Conservation (phyloP, 2,329 filamentous ascomycete species). For the Ceratocystis harringtonii region DNA sequence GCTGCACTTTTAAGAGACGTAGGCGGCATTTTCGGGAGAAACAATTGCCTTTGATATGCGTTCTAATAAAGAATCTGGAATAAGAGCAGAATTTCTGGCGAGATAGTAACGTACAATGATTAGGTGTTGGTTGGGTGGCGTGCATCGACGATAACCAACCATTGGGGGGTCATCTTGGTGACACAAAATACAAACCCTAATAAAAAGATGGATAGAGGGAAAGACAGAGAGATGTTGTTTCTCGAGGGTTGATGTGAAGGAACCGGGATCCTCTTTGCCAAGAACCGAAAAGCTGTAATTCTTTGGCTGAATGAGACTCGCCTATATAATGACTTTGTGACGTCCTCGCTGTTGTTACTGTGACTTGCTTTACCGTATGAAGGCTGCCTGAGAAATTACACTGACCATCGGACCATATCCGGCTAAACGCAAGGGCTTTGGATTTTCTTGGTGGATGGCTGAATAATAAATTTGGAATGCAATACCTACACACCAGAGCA, state of each 20-base stretch:
- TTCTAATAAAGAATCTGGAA: not conserved
- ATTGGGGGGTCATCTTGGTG: not conserved
- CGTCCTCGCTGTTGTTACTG: not conserved
- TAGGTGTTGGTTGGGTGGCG: not conserved
- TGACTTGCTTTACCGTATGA: not conserved
- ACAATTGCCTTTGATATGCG: not conserved
- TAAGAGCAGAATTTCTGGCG: not conserved
- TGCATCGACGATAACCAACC: not conserved
- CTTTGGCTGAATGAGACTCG: not conserved
- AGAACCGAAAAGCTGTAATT: not conserved
- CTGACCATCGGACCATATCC: not conserved
- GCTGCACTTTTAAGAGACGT: conserved; percentile 24
- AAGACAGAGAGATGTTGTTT: too few relatives aligned
- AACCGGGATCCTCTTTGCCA: not conserved
- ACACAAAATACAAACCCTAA: not conserved
- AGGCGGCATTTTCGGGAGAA: not conserved
- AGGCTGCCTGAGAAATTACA: too few relatives aligned
- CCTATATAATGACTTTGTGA: not conserved
- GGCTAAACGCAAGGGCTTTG: not conserved
- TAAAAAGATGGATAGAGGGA: too few relatives aligned
- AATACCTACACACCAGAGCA: not conserved
- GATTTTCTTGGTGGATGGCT: not conserved
- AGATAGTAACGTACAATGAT: not conserved
- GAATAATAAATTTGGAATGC: not conserved
- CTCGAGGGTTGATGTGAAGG: not conserved